These are phyloP conservation scores for Pseudocercospora ulei DNA, from an alignment of 2,329 filamentous ascomycete species.

Conservation along the genomic window DNA sequence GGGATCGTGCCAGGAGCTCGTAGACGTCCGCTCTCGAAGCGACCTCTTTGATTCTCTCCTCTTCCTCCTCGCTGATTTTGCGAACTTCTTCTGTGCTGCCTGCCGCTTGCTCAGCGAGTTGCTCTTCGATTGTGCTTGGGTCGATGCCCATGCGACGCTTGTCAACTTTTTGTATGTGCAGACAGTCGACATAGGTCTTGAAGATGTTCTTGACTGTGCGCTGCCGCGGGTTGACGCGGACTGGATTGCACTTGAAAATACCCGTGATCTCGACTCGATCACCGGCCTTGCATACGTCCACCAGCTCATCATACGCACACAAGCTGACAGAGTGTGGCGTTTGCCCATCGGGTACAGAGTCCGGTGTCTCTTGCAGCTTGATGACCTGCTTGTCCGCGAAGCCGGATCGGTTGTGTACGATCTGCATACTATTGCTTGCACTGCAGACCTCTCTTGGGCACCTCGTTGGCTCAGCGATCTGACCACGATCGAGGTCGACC, in stretches of 20 bases:
- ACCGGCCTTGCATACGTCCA: slow-evolving; percentile 96
- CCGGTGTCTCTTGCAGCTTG: slow-evolving; percentile 94
- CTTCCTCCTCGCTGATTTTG: slow-evolving; percentile 75
- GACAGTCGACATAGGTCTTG: slow-evolving; percentile 93
- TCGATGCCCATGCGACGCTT: slow-evolving; percentile 90
- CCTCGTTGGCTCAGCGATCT: slow-evolving; percentile 85
- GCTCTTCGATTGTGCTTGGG: slow-evolving; percentile 73
- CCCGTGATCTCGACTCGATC: slow-evolving; percentile 92
- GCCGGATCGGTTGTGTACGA: slow-evolving; percentile 86
- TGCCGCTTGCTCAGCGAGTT: slow-evolving; percentile 61
- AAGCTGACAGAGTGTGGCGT: slow-evolving; percentile 95
- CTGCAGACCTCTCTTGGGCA: slow-evolving; percentile 76
- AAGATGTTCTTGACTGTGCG: slow-evolving; percentile 88
- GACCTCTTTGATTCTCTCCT: slow-evolving; percentile 74
- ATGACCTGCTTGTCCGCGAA: slow-evolving; percentile 98
- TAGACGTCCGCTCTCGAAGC: slow-evolving; percentile 79
- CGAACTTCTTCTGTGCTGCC: slow-evolving; percentile 73
- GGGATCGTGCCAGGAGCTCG: slow-evolving; percentile 76
- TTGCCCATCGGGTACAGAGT: slow-evolving; percentile 87
- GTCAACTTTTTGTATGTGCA: slow-evolving; percentile 94
- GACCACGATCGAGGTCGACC: slow-evolving; percentile 86
- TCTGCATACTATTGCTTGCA: slow-evolving; percentile 92
- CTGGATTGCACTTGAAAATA: slow-evolving; percentile 89
- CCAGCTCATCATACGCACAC: slow-evolving; percentile 91
- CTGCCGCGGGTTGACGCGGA: slow-evolving; percentile 87